Conservation (phyloP, 345 rosid species). For the Firmiana major region DNA sequence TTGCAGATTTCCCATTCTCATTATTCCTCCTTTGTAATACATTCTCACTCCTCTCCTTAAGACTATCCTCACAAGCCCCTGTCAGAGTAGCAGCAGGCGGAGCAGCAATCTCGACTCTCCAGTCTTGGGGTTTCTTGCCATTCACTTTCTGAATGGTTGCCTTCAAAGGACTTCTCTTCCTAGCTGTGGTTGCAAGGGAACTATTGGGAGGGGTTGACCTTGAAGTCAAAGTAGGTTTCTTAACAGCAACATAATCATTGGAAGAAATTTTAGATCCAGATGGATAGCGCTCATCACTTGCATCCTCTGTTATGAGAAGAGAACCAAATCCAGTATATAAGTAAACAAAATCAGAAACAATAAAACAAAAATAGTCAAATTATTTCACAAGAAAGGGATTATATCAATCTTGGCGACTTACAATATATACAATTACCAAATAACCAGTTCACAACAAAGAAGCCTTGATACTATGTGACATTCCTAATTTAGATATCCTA, state of each 20-base stretch:
- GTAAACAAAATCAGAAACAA: neutral
- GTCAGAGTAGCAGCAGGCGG: conserved; percentile 26
- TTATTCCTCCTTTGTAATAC: conserved; percentile 18
- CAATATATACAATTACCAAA: neutral
- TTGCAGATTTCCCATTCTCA: conserved; percentile 25
- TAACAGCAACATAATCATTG: conserved; percentile 22
- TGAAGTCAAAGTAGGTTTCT: conserved; percentile 30
- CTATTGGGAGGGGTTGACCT: conserved; percentile 50
- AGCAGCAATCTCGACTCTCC: conserved; percentile 48
- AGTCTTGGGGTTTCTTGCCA: conserved; percentile 46
- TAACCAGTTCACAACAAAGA: neutral
- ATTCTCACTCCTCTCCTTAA: conserved; percentile 29
- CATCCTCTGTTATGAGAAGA: conserved; percentile 42
- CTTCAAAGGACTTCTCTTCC: conserved; percentile 46
- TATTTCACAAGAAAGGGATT: neutral
- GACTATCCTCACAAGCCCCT: conserved; percentile 26
- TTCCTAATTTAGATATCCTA: conserved; percentile 1
- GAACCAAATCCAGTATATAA: neutral
- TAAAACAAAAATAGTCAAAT: neutral
- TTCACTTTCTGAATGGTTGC: conserved; percentile 31
- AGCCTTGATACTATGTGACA: neutral
- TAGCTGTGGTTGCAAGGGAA: conserved; percentile 42
- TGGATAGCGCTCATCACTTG: conserved; percentile 45
- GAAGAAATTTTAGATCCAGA: conserved; percentile 38
- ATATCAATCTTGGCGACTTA: neutral